Evolutionary conservation across 2,329 filamentous ascomycete genomes (phyloP), one percentile per base, ranked within the genome.

Genomic region (Fusarium kyushuense): DNA sequence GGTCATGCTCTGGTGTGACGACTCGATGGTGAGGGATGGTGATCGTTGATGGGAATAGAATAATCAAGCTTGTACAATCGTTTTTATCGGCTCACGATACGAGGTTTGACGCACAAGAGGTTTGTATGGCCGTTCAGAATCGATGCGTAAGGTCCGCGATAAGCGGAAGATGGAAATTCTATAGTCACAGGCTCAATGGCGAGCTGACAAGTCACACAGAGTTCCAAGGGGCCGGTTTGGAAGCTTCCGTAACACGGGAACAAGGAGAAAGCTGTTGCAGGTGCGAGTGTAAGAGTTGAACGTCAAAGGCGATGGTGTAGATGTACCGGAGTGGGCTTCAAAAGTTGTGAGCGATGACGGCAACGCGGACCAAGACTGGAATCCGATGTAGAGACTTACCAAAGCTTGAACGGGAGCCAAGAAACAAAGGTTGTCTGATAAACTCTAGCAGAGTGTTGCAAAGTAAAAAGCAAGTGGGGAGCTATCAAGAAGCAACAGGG

Each of bases 331-430:
- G 58, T 53, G 51, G 56, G 40, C 62, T 66, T 63, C 66, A 49
- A 46, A 46, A 60, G 60, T 33, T 57, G 60, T 74, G 58, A 74
- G 72, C 64, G 57, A 74, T 72, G 70, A 71, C 62, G 69, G 60
- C 67, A 62, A 61, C 54, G 48, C 55, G 35, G 54, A 70, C 64
- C 66, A 68, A 71, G 71, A 55, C 63, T 51, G 58, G 53, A 58
- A 62, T 69, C 59, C 29, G 58, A 59, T 72, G 58, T 63, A 63
- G 60, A 65, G 71, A 62, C 72, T 64, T 74, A 73, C 72, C 59
- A 67, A 71, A 66, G 70, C 69, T 63, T 53, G 61, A 58, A 57
- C 49, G 45, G 49, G 61, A 54, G 55, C 59, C 55, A 69, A 69
- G 65, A 35, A 63, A 48, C 51, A 42, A 69, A 61, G 47, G 38